A percentile compares a stretch with the other conserved stretches of the same genome.
Conservation (phyloP, 2,329 filamentous ascomycete genomes). For the Monosporascus sp. region DNA sequence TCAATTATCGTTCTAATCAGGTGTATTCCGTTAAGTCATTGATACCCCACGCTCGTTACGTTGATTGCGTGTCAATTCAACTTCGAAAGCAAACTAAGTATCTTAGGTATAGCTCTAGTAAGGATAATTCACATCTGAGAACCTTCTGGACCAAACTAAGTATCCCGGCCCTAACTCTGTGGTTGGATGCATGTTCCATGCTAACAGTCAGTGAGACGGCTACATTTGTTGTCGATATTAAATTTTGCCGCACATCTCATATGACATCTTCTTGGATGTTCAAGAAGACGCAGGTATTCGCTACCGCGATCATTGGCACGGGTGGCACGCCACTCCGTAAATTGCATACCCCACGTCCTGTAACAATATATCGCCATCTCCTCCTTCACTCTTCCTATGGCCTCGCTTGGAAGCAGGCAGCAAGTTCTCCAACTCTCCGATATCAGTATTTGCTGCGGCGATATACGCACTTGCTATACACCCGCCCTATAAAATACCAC, state of each 20-base stretch:
- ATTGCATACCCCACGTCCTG: background rate
- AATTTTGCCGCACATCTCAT: constrained; percentile 19
- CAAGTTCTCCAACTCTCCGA: background rate
- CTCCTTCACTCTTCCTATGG: background rate
- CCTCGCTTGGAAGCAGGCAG: background rate
- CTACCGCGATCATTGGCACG: background rate
- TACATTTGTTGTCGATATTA: constrained; percentile 18
- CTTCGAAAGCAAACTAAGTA: too few relatives aligned
- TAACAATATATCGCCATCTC: background rate
- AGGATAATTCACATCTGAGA: too few relatives aligned
- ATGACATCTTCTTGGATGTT: background rate
- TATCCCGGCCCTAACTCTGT: too few relatives aligned
- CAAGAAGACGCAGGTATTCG: background rate
- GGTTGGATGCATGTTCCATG: background rate
- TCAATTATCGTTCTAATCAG: background rate
- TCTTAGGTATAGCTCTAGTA: too few relatives aligned
- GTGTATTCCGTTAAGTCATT: too few relatives aligned
- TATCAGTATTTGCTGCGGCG: background rate
- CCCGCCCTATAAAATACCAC: background rate
- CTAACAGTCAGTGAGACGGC: constrained; percentile 2
- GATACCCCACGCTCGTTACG: too few relatives aligned
- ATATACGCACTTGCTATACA: background rate
- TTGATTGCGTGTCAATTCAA: too few relatives aligned
- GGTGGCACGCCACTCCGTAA: background rate
- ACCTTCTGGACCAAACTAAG: too few relatives aligned